A percentile compares a stretch with the other conserved stretches of the same genome.
Conservation (phyloP, 352 stramenopile genomes). For the Globisporangium orthogonon region DNA sequence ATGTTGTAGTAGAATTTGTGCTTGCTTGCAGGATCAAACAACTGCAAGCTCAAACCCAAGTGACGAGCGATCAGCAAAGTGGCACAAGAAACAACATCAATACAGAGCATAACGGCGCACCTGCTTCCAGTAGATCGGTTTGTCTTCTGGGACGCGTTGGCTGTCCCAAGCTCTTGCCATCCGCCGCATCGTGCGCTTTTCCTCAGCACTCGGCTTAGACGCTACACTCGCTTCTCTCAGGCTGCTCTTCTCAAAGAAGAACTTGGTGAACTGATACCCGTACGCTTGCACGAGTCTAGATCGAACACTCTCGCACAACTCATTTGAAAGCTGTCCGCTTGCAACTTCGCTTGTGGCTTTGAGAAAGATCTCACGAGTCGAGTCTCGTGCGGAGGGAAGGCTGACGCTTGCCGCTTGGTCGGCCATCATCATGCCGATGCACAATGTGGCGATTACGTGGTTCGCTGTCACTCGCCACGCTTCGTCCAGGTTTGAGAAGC, state of each 20-base stretch:
- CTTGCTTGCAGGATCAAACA: constrained; percentile 32
- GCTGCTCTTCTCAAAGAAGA: constrained; percentile 40
- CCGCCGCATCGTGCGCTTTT: constrained; percentile 27
- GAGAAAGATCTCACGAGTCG: constrained; percentile 16
- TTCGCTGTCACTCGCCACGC: constrained; percentile 52
- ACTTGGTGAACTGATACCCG: constrained; percentile 47
- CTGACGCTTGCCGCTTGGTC: neutral
- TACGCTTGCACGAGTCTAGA: constrained; percentile 28
- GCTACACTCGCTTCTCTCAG: constrained; percentile 19
- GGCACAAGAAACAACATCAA: neutral
- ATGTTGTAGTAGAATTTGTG: constrained; percentile 65
- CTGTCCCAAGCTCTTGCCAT: constrained; percentile 31
- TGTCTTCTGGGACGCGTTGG: constrained; percentile 31
- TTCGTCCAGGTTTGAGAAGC: constrained; percentile 19
- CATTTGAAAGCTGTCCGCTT: constrained; percentile 11
- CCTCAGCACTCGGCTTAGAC: constrained; percentile 24
- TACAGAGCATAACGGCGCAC: constrained; percentile 11
- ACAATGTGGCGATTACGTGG: constrained; percentile 36
- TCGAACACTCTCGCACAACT: constrained; percentile 19
- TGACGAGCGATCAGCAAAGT: neutral
- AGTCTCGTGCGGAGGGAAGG: neutral
- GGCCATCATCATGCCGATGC: constrained; percentile 4
- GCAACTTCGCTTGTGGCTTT: constrained; percentile 16
- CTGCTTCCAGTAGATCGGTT: constrained; percentile 63
- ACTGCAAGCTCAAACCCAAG: constrained; percentile 15